Conservation (phyloP, 306 rosid genomes). For the Prunus kanzakura region DNA sequence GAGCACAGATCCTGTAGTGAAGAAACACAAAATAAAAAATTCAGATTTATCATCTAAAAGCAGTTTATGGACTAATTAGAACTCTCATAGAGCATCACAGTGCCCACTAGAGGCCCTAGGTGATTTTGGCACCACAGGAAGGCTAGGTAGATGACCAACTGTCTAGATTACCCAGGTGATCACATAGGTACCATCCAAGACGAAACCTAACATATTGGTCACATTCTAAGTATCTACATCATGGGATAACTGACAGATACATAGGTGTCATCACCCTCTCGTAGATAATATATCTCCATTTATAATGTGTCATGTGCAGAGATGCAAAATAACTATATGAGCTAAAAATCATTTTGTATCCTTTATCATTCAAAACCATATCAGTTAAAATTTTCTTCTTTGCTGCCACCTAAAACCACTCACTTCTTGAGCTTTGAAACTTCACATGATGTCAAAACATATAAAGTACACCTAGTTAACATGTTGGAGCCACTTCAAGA, state of each 20-base stretch:
- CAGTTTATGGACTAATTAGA: background rate
- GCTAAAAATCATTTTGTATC: background rate
- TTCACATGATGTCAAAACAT: background rate
- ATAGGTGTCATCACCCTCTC: background rate
- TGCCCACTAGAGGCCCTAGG: background rate
- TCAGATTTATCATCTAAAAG: slow-evolving; percentile 6
- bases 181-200: background rate
- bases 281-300: background rate
- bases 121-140: slow-evolving; percentile 3
- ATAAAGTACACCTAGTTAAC: background rate
- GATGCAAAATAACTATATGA: background rate
- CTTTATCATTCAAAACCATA: background rate
- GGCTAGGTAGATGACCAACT: background rate
- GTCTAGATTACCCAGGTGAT: background rate
- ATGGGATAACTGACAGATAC: background rate
- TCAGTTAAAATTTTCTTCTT: background rate
- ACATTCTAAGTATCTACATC: background rate
- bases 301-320: background rate
- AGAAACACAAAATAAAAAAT: slow-evolving; percentile 12
- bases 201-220: background rate
- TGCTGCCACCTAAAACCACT: background rate
- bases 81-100: background rate
- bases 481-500: background rate
- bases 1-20: slow-evolving; percentile 46
- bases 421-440: background rate